phyloP scores from a whole-genome alignment of 768 basidiomycete species.

The Rhizopogon roseolus region DNA sequence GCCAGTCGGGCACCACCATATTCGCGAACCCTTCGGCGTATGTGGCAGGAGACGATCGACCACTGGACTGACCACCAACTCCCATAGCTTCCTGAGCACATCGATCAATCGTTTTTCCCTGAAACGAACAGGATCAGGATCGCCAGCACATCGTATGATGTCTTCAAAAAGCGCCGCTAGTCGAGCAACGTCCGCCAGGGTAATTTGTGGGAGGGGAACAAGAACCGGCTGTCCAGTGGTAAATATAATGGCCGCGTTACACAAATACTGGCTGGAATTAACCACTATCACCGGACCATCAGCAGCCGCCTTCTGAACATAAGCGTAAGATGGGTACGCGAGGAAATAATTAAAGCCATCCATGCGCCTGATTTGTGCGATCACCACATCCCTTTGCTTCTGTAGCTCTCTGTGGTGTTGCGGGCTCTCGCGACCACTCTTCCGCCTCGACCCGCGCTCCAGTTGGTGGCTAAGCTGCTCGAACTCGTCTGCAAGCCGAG shows the following conservation, averaged over 20 bases:
- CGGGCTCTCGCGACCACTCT: slow-evolving; percentile 4
- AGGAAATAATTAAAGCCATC: slow-evolving; percentile 21
- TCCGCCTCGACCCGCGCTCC: background rate
- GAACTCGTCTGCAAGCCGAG: slow-evolving; percentile 14
- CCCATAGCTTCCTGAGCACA: slow-evolving; percentile 18
- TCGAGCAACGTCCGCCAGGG: slow-evolving; percentile 2
- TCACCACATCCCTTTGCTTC: slow-evolving; percentile 18
- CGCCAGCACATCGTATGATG: background rate
- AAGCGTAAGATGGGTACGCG: slow-evolving; percentile 12
- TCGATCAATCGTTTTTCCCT: slow-evolving; percentile 2
- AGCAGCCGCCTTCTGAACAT: slow-evolving; percentile 12
- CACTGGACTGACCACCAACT: slow-evolving; percentile 14
- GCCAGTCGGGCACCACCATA: slow-evolving; percentile 27
- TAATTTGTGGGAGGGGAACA: slow-evolving; percentile 7
- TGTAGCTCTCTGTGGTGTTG: slow-evolving; percentile 14
- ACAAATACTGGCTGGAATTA: slow-evolving; percentile 19
- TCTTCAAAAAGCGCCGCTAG: background rate
- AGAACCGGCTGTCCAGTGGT: slow-evolving; percentile 6
- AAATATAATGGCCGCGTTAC: slow-evolving; percentile 16
- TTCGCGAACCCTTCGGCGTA: slow-evolving; percentile 9
- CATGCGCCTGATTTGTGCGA: slow-evolving; percentile 20
- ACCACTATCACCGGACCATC: slow-evolving; percentile 30
- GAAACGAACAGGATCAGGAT: background rate
- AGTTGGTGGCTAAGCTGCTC: slow-evolving; percentile 11
- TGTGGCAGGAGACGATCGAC: slow-evolving; percentile 11